Evolutionary conservation across 2,329 filamentous ascomycete genomes (phyloP).

Genomic region (Rutstroemia sp.): DNA sequence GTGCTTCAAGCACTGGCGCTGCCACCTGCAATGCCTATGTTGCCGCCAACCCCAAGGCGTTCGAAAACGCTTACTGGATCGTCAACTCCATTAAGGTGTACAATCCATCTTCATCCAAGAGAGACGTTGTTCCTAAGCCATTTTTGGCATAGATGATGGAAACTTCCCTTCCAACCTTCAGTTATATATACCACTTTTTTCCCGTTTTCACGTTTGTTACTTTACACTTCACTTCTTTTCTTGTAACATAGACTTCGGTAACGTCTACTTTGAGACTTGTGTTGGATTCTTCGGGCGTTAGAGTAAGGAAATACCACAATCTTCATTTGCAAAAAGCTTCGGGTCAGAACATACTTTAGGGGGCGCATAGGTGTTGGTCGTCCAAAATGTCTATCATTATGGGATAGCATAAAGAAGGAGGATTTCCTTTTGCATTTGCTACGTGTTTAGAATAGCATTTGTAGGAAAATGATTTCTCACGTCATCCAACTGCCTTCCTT

Average conservation of each 20-base stretch:
- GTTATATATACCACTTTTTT: no score
- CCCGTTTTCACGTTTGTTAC: no score
- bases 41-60: slow-evolving; percentile 58
- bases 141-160: neutral
- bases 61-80: slow-evolving; percentile 69
- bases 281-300: neutral
- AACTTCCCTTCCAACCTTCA: no score
- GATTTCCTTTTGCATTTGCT: no score
- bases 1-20: slow-evolving; percentile 38
- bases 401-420: no score
- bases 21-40: slow-evolving; percentile 66
- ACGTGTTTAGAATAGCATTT: no score
- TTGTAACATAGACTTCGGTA: no score
- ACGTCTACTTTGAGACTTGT: no score
- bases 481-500: no score
- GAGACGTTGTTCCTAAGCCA: slow-evolving; percentile 5
- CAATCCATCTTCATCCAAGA: slow-evolving; percentile 4
- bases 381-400: neutral
- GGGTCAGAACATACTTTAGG: neutral
- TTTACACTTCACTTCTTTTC: no score
- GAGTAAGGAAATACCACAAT: slow-evolving; percentile 9
- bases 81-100: slow-evolving; percentile 45
- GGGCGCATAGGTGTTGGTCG: neutral
- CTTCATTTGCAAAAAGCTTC: neutral
- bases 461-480: no score